Conservation (phyloP, 257 asterid genomes). For the Craterostigma plantagineum region DNA sequence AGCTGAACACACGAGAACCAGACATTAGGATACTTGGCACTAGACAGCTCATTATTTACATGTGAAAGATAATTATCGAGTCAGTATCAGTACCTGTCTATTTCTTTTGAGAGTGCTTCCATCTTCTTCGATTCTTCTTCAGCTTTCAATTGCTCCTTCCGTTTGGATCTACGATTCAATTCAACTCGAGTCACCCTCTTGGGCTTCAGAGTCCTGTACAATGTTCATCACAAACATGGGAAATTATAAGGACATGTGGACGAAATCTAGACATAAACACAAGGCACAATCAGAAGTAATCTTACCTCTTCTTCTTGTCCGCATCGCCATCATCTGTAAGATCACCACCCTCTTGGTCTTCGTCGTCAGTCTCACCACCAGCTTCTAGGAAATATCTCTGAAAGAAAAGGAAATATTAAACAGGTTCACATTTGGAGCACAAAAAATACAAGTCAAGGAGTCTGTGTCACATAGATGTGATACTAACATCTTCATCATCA, state of each 20-base stretch:
- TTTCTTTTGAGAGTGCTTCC: constrained; percentile 40
- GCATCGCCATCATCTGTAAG: constrained; percentile 21
- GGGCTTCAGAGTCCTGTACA: constrained; percentile 30
- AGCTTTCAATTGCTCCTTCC: constrained; percentile 44
- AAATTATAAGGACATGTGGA: no score
- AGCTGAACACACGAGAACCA: constrained; percentile 17
- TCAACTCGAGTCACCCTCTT: constrained; percentile 57
- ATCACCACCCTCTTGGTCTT: constrained; percentile 23
- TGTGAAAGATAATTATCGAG: not conserved
- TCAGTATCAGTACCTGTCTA: constrained; percentile 33
- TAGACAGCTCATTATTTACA: no score
- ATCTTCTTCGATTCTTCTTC: constrained; percentile 42
- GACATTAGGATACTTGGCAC: not conserved
- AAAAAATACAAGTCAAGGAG: constrained; percentile 4
- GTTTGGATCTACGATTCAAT: constrained; percentile 58
- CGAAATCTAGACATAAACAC: no score
- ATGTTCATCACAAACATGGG: not conserved
- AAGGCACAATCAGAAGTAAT: no score
- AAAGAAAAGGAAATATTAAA: not conserved
- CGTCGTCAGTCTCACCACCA: constrained; percentile 44
- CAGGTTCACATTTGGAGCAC: not conserved
- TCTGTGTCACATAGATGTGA: constrained; percentile 2
- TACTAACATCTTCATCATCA: constrained; percentile 63
- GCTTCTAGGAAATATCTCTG: constrained; percentile 86
- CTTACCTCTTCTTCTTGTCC: constrained; percentile 52